Conservation (phyloP, 1,139 yeast genomes). For the Taphrina wiesneri region DNA sequence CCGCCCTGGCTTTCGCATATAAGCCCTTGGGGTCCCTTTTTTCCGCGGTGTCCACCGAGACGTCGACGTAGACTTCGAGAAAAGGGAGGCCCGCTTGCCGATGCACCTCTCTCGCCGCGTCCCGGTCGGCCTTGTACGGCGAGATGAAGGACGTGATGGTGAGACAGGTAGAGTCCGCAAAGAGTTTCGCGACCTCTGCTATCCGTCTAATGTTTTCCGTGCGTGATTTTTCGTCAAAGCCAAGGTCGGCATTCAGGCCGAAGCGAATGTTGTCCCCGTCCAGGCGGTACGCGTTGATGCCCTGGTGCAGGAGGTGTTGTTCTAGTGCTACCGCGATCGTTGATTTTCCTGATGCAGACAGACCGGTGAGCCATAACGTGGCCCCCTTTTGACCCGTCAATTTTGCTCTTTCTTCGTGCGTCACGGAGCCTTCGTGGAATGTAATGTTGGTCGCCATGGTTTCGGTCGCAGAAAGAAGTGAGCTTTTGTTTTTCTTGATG, state of each 20-base stretch:
- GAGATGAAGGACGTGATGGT: conserved; percentile 89
- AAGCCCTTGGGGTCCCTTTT: conserved; percentile 95
- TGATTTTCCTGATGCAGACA: conserved; percentile 89
- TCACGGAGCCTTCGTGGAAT: conserved; percentile 81
- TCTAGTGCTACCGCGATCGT: conserved; percentile 95
- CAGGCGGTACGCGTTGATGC: conserved; percentile 74
- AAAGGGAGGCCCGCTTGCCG: conserved; percentile 73
- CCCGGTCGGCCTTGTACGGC: conserved; percentile 83
- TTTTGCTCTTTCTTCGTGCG: conserved; percentile 72
- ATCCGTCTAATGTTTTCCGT: conserved; percentile 93
- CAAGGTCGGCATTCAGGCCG: conserved; percentile 91
- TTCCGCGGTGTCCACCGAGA: conserved; percentile 90
- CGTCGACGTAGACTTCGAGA: conserved; percentile 87
- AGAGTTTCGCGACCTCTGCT: conserved; percentile 87
- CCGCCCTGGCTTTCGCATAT: conserved; percentile 94
- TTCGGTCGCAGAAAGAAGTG: too few relatives aligned
- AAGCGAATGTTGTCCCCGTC: conserved; percentile 95
- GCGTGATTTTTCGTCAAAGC: conserved; percentile 86
- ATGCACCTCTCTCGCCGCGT: conserved; percentile 80
- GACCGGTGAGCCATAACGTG: conserved; percentile 92
- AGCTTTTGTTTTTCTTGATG: too few relatives aligned
- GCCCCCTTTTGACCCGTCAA: conserved; percentile 81
- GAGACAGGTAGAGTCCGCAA: conserved; percentile 83
- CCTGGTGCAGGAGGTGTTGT: conserved; percentile 68
- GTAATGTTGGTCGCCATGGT: conserved; percentile 97